Conservation (phyloP, 2,329 filamentous ascomycete species). For the Paracamarosporium sp. region DNA sequence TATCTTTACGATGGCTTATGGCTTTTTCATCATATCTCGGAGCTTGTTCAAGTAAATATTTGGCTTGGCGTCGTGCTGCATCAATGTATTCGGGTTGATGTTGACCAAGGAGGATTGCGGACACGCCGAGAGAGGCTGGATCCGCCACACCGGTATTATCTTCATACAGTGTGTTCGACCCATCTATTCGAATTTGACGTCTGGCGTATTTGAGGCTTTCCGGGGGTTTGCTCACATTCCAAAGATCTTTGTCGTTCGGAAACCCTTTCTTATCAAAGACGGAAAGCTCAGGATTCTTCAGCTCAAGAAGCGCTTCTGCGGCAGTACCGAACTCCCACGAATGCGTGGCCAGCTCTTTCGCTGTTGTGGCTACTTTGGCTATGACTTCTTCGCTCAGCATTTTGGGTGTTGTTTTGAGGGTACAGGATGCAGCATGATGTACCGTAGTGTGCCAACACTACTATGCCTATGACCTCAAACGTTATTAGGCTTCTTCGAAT, state of each 20-base stretch:
- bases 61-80: constrained; percentile 50
- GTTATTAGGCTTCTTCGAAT: no score
- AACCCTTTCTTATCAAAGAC: constrained; percentile 48
- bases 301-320: constrained; percentile 49
- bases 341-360: constrained; percentile 39
- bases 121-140: constrained; percentile 53
- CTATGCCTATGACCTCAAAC: no score
- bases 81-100: constrained; percentile 38
- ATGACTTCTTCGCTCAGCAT: neutral
- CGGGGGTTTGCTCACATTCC: constrained; percentile 26
- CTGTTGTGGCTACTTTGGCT: constrained; percentile 17
- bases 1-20: constrained; percentile 54
- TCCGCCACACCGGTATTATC: constrained; percentile 50
- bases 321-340: constrained; percentile 52
- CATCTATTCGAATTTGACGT: constrained; percentile 34
- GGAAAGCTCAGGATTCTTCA: constrained; percentile 41
- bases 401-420: neutral
- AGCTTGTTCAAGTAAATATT: constrained; percentile 48
- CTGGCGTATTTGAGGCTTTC: constrained; percentile 43
- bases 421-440: neutral
- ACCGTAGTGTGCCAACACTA: neutral
- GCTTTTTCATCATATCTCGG: constrained; percentile 52
- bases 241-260: constrained; percentile 33
- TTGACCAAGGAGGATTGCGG: constrained; percentile 52
- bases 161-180: constrained; percentile 33